Base-by-base conservation (phyloP, 768 basidiomycete species). In the Holtermanniella nyarrowii region DNA sequence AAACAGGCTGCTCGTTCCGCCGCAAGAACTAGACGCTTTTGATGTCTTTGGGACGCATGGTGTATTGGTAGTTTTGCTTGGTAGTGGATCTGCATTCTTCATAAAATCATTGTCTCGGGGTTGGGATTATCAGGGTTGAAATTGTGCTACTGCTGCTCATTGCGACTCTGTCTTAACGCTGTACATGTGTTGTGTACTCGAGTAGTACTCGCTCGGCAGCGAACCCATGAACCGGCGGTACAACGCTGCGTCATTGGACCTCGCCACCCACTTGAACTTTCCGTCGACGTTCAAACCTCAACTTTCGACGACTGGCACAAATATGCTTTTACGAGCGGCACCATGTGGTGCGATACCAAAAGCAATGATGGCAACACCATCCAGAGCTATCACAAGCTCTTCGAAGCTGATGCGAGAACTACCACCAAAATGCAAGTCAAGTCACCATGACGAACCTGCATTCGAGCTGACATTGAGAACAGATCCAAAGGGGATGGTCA, bases 1-100 rank as follows among this genome's bases (percentile, higher is more conserved):
- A 4, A 5, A 5, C 42, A 54, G 53, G 53, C 42, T 54, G 53
- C 53, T 54, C 53, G n/a, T 54, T 54, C 53, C 47, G 53, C 26
- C 24, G 48, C 21, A 54, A 54, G 53, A 54, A 54, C 53, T 54
- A 49, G 42, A 39, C 27, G 46, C 46, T 37, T 37, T 7, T 37
- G 10, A 37, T 37, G 31, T 7, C 31, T 7, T n/a, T 37, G 31
- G 31, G 31, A 37, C 31, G 31, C 10, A 37, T 37, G 31, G n/a
- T 37, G 31, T 37, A 37, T 37, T 37, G 31, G 31, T 37, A 37
- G 10, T n/a, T n/a, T n/a, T n/a, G n/a, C n/a, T n/a, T n/a, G n/a
- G 16, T 37, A 37, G 31, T 16, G 31, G 31, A 16, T 37, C 31
- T 37, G 31, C 31, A 37, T 37, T 37, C 31, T n/a, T 37, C 31